Evolutionary conservation across 352 stramenopile genomes (phyloP), one percentile per base, ranked within the genome.

Genomic region (Saprolegnia parasitica): DNA sequence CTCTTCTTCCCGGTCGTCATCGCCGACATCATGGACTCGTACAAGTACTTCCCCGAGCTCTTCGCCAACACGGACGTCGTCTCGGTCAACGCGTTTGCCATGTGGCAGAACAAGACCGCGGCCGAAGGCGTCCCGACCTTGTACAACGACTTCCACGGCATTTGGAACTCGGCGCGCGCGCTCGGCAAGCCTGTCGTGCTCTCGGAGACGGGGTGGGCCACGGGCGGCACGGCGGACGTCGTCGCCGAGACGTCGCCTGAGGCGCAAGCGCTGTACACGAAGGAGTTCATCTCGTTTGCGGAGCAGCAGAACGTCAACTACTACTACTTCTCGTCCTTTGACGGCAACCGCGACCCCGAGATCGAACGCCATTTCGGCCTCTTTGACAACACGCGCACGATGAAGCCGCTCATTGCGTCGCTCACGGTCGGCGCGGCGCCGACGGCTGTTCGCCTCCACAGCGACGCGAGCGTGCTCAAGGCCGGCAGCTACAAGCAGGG

Each of bases 31-130:
- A 78, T 91, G 23, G 81, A 90, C 71, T 74, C 81, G 23, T 93
- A 90, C 76, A 78, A 87, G 56, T 60, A 70, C 20, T 82, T 89
- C 58, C 78, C 61, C 23, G 39, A 80, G 47, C 70, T 93, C 1
- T 63, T 89, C 26, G 74, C 87, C 39, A 82, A 81, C 0, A 81
- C 90, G 5, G 85, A 93, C 62, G 82, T 84, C 67, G 67, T 90
- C 23, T 87, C 79, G 24, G 77, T 89, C 49, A 93, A 93, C 76
- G 77, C 90, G 73, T 93, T 93, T 57, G 81, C 81, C 10, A 88
- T 87, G 72, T 93, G 85, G 85, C 83, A 91, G 52, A 62, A 63
- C 2, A 65, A 57, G 4, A 74, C 84, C 45, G 71, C 83, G 20
- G 80, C 79, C 11, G 81, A 90, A n/a, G 83, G 65, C 11, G 73